Percentiles rank a stretch among this genome's conserved stretches.
Conservation (phyloP, 2,329 filamentous ascomycete species). For the Aspergillus arachidicola region DNA sequence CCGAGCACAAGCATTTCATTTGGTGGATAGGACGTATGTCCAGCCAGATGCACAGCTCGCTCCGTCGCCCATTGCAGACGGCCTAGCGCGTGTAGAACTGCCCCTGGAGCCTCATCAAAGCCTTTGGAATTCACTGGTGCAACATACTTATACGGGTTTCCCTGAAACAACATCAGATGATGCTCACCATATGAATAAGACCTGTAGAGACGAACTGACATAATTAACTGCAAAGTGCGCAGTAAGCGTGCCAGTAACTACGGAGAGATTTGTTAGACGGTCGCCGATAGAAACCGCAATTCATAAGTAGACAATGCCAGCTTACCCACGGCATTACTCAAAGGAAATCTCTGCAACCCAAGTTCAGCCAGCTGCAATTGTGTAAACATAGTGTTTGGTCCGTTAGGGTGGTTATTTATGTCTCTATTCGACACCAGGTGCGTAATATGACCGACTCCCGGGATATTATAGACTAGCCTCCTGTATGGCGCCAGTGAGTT, state of each 20-base stretch:
- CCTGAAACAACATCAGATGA: constrained; percentile 34
- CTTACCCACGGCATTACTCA: constrained; percentile 39
- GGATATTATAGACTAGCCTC: constrained; percentile 37
- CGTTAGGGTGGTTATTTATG: constrained; percentile 55
- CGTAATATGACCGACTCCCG: constrained; percentile 49
- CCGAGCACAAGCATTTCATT: constrained; percentile 60
- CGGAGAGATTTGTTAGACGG: not conserved
- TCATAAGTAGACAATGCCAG: not conserved
- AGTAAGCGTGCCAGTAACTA: constrained; percentile 43
- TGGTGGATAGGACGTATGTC: constrained; percentile 41
- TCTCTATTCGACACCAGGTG: constrained; percentile 60
- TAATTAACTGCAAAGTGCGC: constrained; percentile 55
- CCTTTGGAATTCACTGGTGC: constrained; percentile 50
- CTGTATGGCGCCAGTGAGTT: constrained; percentile 32
- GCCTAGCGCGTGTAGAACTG: constrained; percentile 49
- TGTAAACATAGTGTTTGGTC: constrained; percentile 64
- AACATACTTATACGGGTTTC: constrained; percentile 63
- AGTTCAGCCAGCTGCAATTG: constrained; percentile 50
- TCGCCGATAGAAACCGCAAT: not conserved
- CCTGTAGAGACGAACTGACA: constrained; percentile 29
- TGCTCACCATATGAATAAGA: no score
- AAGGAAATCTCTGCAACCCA: constrained; percentile 47
- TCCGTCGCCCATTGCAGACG: constrained; percentile 58
- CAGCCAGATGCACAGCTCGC: constrained; percentile 35
- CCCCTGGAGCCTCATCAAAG: constrained; percentile 45